Percentiles rank a stretch among this genome's conserved stretches.
phyloP scores from a whole-genome alignment of 2,329 filamentous ascomycete genomes.

The Aspergillus latus region DNA sequence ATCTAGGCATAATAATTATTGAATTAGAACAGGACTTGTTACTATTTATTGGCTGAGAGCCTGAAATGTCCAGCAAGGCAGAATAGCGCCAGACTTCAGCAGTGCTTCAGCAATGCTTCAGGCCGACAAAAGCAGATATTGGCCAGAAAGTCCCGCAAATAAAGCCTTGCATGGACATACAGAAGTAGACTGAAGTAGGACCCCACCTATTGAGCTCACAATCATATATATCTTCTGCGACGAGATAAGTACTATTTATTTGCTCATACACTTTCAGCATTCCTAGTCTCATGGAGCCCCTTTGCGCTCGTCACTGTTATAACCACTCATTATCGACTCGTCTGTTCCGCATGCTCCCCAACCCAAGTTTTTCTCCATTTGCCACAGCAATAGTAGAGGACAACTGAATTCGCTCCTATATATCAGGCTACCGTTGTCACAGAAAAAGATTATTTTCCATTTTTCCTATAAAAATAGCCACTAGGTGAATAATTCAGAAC shows the following conservation, averaged over 20 bases:
- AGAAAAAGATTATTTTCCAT: neutral
- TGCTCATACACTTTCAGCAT: neutral
- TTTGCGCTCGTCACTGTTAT: conserved; percentile 3
- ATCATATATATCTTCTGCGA: neutral
- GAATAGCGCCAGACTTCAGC: too few species aligned
- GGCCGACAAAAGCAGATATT: neutral
- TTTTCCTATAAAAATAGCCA: neutral
- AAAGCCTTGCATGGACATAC: conserved; percentile 1
- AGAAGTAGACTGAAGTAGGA: conserved; percentile 2
- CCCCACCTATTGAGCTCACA: conserved; percentile 4
- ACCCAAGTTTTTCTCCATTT: neutral
- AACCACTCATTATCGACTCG: neutral
- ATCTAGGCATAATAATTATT: too few species aligned
- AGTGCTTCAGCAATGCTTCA: conserved; percentile 4
- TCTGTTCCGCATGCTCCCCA: conserved; percentile 2
- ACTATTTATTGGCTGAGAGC: too few species aligned
- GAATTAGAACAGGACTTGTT: too few species aligned
- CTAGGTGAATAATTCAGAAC: neutral
- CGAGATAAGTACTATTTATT: neutral
- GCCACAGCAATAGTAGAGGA: neutral
- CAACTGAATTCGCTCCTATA: conserved; percentile 2
- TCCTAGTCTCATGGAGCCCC: conserved; percentile 2
- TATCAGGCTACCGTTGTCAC: too few species aligned
- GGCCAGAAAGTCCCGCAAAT: conserved; percentile 2
- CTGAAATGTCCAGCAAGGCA: too few species aligned